Base-by-base conservation (phyloP, 2,329 filamentous ascomycete species). In the Neurospora sp. region DNA sequence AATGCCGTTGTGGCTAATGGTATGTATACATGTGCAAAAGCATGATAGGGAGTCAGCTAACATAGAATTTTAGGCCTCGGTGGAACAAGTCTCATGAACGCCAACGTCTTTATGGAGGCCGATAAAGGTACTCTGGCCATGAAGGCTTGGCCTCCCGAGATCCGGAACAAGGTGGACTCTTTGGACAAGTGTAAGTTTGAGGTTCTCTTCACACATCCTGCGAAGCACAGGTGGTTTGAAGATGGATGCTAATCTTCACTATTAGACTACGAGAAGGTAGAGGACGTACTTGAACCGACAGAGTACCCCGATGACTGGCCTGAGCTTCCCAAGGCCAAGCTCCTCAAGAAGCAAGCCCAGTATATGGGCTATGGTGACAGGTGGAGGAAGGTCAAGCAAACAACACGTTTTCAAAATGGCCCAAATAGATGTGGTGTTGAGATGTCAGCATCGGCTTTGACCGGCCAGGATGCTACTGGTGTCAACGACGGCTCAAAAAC, bases 401-500 rank as follows among this genome's bases (percentile, higher is more conserved):
- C 89, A 0, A 91, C 88, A 0, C 84, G 86, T 58, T 92, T 91
- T 76, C 80, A 80, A 15, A 82, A 86, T 71, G 87, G 87, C 0
- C 83, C 84, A 17, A 91, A 91, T 75, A 85, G 82, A 74, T 86
- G 84, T n/a, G 89, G 89, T 15, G 87, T 91, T 3, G 81, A 86
- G 73, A 90, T 91, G 89, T 80, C 82, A 23, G 82, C 84, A 0
- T 90, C 87, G 0, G 83, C 84, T 0, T 79, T 89, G 28, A 87
- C 86, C 0, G 89, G 89, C 1, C 87, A 89, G 77, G 89, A 91
- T 73, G 79, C 78, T 46, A 90, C 88, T 0, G 89, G 89, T 0
- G 74, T 90, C 70, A 91, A 91, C 73, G 89, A 91, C 76, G 88
- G 88, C 1, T 90, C 87, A 38, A 91, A 91, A 78, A 90, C 84